Percentiles rank a stretch among this genome's conserved stretches.
Conservation (phyloP, 2,329 filamentous ascomycete genomes). For the Hirsutella minnesotensis region DNA sequence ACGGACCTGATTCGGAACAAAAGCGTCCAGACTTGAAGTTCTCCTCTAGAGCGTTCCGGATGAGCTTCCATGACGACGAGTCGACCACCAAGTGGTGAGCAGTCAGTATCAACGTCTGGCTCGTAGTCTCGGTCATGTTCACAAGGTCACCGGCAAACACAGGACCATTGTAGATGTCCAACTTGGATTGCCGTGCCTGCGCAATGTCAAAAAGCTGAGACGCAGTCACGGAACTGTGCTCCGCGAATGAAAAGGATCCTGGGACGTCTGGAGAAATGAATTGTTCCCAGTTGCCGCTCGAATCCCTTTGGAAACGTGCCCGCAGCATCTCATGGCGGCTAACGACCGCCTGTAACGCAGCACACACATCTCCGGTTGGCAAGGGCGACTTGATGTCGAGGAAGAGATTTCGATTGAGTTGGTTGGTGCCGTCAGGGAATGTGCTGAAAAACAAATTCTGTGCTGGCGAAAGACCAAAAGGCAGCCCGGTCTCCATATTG, state of each 20-base stretch:
- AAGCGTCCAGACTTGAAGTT: slow-evolving; percentile 1
- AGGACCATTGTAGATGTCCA: slow-evolving; percentile 8
- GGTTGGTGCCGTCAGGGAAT: slow-evolving; percentile 15
- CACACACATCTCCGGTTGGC: slow-evolving; percentile 3
- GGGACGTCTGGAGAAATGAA: slow-evolving; percentile 6
- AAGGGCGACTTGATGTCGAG: slow-evolving; percentile 16
- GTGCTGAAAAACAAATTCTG: slow-evolving; percentile 29
- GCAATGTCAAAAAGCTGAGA: neutral
- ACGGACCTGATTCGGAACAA: slow-evolving; percentile 6
- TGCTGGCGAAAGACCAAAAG: slow-evolving; percentile 29
- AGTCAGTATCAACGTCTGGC: slow-evolving; percentile 3
- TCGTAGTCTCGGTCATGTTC: neutral
- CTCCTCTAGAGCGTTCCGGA: slow-evolving; percentile 7
- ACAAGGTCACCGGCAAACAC: slow-evolving; percentile 9
- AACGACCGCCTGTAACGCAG: slow-evolving; percentile 15
- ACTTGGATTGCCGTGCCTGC: slow-evolving; percentile 1
- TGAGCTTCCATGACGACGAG: slow-evolving; percentile 36
- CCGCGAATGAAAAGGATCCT: neutral
- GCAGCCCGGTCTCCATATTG: slow-evolving; percentile 10
- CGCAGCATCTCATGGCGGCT: slow-evolving; percentile 22
- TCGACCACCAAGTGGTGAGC: slow-evolving; percentile 18
- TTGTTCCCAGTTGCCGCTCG: slow-evolving; percentile 8
- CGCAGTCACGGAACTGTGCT: neutral
- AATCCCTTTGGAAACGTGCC: slow-evolving; percentile 14
- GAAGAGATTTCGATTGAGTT: slow-evolving; percentile 33